Percentiles rank a stretch among this genome's conserved stretches.
phyloP scores from a whole-genome alignment of 306 rosid species.

The Vigna hirtella region DNA sequence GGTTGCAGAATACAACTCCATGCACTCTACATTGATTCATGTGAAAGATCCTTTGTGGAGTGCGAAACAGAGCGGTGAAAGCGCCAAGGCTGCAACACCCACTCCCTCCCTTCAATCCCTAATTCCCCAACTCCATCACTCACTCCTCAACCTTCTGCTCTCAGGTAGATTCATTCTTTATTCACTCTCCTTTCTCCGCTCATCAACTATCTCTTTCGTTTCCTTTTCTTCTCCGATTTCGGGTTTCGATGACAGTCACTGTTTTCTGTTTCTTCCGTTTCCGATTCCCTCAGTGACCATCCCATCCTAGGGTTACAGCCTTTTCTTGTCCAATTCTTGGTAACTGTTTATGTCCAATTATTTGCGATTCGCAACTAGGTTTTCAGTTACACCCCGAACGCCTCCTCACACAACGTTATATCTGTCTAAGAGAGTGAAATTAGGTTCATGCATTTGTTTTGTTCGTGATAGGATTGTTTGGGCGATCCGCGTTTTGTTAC shows the following conservation, averaged over 20 bases:
- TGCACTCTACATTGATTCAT: constrained; percentile 36
- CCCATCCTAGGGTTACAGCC: neutral
- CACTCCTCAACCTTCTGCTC: constrained; percentile 4
- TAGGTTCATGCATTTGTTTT: constrained; percentile 25
- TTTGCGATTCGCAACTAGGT: constrained; percentile 26
- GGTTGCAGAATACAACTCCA: neutral
- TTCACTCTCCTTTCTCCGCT: neutral
- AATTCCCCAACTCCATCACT: constrained; percentile 28
- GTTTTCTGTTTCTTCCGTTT: neutral
- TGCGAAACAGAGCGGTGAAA: constrained; percentile 38
- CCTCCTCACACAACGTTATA: neutral
- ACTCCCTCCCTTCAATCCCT: constrained; percentile 42
- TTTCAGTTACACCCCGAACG: constrained; percentile 25
- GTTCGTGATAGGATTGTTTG: neutral
- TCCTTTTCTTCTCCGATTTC: constrained; percentile 35
- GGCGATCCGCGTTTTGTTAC: neutral
- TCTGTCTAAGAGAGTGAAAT: neutral
- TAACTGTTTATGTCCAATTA: constrained; percentile 3
- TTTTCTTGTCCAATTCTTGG: neutral
- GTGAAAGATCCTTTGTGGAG: constrained; percentile 28
- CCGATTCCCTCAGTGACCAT: neutral
- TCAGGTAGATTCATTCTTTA: constrained; percentile 3
- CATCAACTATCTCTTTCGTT: neutral
- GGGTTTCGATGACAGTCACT: neutral
- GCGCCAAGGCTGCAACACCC: constrained; percentile 42